Percentiles rank a stretch among this genome's conserved stretches.
Conservation (phyloP, 2,329 filamentous ascomycete genomes). For the Mycosphaerella sp. region DNA sequence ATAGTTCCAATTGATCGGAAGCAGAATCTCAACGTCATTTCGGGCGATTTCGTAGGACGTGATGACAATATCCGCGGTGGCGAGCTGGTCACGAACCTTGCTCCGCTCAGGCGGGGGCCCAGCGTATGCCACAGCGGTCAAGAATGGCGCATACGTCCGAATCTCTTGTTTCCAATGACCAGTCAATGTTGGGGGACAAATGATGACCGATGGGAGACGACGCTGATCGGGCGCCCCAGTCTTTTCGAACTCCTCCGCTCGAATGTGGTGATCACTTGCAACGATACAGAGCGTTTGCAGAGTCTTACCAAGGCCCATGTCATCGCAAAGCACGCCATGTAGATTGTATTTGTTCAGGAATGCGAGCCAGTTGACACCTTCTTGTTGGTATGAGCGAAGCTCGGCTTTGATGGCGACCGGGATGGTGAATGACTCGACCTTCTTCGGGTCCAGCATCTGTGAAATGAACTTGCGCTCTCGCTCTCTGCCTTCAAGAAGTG, state of each 20-base stretch:
- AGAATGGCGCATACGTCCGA: conserved; percentile 88
- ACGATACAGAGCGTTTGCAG: conserved; percentile 97
- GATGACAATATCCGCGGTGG: conserved; percentile 82
- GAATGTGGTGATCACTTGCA: conserved; percentile 90
- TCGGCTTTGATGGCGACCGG: conserved; percentile 97
- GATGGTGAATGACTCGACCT: conserved; percentile 88
- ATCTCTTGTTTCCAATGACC: conserved; percentile 99
- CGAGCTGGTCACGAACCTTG: conserved; percentile 61
- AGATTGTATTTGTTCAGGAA: conserved; percentile 98
- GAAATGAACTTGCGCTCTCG: conserved; percentile 93
- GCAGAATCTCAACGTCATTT: conserved; percentile 83
- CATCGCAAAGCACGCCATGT: conserved; percentile 95
- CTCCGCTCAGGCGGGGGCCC: conserved; percentile 77
- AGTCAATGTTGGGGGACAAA: conserved; percentile 91
- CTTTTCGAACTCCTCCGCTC: conserved; percentile 81
- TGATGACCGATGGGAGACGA: conserved; percentile 80
- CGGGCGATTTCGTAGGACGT: conserved; percentile 98
- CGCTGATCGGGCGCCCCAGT: conserved; percentile 72
- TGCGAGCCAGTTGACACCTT: conserved; percentile 96
- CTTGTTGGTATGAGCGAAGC: conserved; percentile 93
- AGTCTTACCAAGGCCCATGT: conserved; percentile 98
- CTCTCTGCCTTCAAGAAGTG: conserved; percentile 82
- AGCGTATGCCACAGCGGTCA: conserved; percentile 83
- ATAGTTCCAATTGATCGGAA: conserved; percentile 89
- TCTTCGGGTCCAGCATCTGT: conserved; percentile 93